Base-by-base conservation (phyloP, 192 early-diverging fungal genomes). In the Thamnidium elegans region DNA sequence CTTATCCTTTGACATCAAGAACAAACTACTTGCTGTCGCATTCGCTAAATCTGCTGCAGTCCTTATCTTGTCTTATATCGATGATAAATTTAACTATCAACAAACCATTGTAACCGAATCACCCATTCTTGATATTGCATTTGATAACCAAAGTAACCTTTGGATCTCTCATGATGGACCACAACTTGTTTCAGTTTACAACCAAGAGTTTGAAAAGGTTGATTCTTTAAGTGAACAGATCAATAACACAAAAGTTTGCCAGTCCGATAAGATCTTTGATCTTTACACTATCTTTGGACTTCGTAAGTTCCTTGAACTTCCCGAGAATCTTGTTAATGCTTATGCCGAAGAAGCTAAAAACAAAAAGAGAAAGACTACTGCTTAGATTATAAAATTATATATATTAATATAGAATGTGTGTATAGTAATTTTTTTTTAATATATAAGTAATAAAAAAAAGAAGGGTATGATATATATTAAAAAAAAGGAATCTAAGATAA, bases 181-280 rank as follows among this genome's bases (percentile, higher is more conserved):
- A 3, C 46, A 52, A 17, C 60, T 63, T 46, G 17, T 69, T 45
- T 17, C 50, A 20, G 50, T 69, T 3, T 69, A 44, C 34, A 46
- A 13, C 19, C 50, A 43, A n/a, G 20, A n/a, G 23, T 32, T 62
- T 31, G 59, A 21, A 15, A 52, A 68, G 47, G 66, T 54, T 26
- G 63, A 54, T 19, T 45, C 13, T 8, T 21, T 62, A 13, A 42
- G 26, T 10, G 0, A 62, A 48, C 21, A 62, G 36, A 26, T 58
- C 20, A 58, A 58, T 11, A 13, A 14, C 1, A 14, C 56, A 17
- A 8, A 43, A 21, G 56, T 58, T 43, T 58, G 56, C 14, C 9
- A 58, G 42, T 50, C 15, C 7, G 51, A 52, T 23, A 79, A 94
- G 2, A 92, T 93, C 3, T 78, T 96, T 62, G 91, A 64, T 42